Conservation (phyloP, 176 grass and related monocot species). For the Phragmites australis region DNA sequence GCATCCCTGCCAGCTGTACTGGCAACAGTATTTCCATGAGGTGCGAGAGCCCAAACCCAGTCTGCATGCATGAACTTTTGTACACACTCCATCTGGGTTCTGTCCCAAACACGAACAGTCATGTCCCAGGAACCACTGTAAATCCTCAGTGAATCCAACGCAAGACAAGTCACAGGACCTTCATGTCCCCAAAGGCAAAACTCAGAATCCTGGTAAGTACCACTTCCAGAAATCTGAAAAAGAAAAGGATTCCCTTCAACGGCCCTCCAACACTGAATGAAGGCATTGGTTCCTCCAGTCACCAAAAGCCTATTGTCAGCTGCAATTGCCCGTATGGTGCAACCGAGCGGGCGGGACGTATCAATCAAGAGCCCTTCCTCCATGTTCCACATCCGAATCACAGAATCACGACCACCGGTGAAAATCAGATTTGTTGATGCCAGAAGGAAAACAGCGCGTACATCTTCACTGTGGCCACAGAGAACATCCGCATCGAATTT, state of each 20-base stretch:
- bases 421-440: constrained; percentile 73
- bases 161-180: constrained; percentile 90
- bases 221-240: constrained; percentile 58
- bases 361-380: constrained; percentile 81
- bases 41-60: constrained; percentile 79
- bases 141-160: constrained; percentile 71
- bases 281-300: constrained; percentile 76
- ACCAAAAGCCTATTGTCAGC: constrained; percentile 79
- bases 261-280: constrained; percentile 88
- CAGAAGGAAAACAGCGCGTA: constrained; percentile 73
- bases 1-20: constrained; percentile 72
- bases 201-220: constrained; percentile 49
- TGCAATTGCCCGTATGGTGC: constrained; percentile 80
- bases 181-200: constrained; percentile 92
- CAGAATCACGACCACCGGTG: constrained; percentile 78
- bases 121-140: constrained; percentile 98
- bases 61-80: constrained; percentile 80
- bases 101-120: constrained; percentile 84
- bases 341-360: constrained; percentile 75
- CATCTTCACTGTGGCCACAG: constrained; percentile 75
- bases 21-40: constrained; percentile 69
- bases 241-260: constrained; percentile 59
- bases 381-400: constrained; percentile 85
- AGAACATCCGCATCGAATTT: constrained; percentile 72
- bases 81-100: constrained; percentile 71